Conservation (phyloP, 495 filamentous ascomycete genomes). For the Elasticomyces elasticus region DNA sequence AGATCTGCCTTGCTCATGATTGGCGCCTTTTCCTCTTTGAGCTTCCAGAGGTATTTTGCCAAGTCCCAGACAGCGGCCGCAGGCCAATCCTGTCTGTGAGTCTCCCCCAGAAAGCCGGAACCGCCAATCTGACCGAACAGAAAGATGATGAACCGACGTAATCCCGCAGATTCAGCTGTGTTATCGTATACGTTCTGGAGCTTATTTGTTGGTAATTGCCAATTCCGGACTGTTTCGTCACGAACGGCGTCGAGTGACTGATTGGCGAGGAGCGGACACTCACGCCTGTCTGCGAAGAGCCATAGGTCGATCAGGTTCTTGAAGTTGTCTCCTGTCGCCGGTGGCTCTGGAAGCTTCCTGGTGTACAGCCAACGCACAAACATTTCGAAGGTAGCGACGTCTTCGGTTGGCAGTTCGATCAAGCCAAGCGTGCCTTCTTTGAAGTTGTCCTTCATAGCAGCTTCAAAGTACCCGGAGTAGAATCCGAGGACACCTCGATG, state of each 20-base stretch:
- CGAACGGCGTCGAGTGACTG: background rate
- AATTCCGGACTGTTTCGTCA: background rate
- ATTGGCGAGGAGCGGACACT: slow-evolving; percentile 4
- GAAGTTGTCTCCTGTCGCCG: background rate
- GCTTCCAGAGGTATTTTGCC: background rate
- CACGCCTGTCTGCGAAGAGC: background rate
- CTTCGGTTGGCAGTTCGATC: background rate
- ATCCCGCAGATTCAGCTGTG: background rate
- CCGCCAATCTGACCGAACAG: background rate
- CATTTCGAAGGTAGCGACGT: background rate
- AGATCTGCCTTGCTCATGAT: background rate
- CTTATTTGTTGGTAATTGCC: background rate
- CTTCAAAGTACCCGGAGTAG: slow-evolving; percentile 2
- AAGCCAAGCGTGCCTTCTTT: background rate
- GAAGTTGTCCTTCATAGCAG: background rate
- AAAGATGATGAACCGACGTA: background rate
- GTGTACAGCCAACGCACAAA: slow-evolving; percentile 1
- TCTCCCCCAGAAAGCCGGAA: background rate
- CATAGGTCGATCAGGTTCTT: background rate
- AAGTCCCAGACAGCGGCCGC: background rate
- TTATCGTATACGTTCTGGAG: background rate
- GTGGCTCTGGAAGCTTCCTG: background rate
- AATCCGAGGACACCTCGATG: background rate
- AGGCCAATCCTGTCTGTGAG: background rate
- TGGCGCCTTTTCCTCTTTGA: background rate